Evolutionary conservation across 1,284 basidiomycete genomes (phyloP).

Genomic region (Phellopilus nigrolimitatus): DNA sequence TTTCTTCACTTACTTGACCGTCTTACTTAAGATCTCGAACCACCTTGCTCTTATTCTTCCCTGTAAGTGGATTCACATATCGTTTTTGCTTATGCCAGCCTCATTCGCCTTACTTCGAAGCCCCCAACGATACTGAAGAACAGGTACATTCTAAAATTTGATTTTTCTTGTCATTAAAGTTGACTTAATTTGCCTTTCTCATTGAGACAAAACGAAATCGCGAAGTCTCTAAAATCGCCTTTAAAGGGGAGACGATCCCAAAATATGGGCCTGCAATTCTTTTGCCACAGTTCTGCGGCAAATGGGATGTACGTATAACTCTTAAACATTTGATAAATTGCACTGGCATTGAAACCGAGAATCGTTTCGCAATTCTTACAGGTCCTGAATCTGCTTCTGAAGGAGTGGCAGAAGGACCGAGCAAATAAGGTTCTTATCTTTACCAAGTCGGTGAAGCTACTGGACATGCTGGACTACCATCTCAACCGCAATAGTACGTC

Average conservation of each 20-base stretch:
- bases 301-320: slow-evolving; percentile 61
- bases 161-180: no score
- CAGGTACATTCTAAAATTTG: slow-evolving; percentile 43
- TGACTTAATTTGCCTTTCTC: slow-evolving; percentile 5
- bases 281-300: slow-evolving; percentile 68
- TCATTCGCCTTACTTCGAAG: slow-evolving; percentile 30
- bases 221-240: slow-evolving; percentile 51
- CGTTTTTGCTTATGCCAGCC: not conserved
- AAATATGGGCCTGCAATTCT: slow-evolving; percentile 60
- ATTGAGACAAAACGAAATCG: slow-evolving; percentile 54
- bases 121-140: slow-evolving; percentile 56
- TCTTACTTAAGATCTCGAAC: slow-evolving; percentile 82
- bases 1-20: slow-evolving; percentile 69
- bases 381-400: slow-evolving; percentile 63
- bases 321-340: not conserved
- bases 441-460: slow-evolving; percentile 78
- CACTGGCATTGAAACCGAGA: not conserved
- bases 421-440: slow-evolving; percentile 82
- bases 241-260: slow-evolving; percentile 49
- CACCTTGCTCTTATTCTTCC: slow-evolving; percentile 81
- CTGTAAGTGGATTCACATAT: slow-evolving; percentile 34
- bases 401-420: slow-evolving; percentile 56
- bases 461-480: slow-evolving; percentile 75
- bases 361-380: slow-evolving; percentile 28
- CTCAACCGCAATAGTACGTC: slow-evolving; percentile 48